These are phyloP conservation scores for Stenogyne calaminthoides DNA, from an alignment of 305 asterid genomes.

Conservation along the genomic window DNA sequence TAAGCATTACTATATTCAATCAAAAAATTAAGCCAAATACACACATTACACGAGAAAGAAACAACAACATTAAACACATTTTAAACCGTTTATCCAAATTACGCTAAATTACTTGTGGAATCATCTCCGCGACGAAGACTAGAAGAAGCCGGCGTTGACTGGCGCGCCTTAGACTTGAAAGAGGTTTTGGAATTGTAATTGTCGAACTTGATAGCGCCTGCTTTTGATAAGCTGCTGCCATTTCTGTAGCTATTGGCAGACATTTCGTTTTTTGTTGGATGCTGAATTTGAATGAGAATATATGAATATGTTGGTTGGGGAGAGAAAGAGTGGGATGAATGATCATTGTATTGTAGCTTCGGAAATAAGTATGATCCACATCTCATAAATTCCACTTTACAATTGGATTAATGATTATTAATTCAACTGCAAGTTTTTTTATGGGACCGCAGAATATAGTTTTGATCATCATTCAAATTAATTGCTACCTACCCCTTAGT, in stretches of 20 bases:
- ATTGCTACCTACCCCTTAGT: no score
- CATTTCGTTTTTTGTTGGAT: conserved; percentile 17
- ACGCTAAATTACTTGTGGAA: conserved; percentile 36
- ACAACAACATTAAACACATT: conserved; percentile 16
- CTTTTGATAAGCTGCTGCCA: conserved; percentile 42
- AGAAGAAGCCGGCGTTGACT: conserved; percentile 32
- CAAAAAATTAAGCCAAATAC: neutral
- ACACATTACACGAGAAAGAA: conserved; percentile 5
- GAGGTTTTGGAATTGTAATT: conserved; percentile 37
- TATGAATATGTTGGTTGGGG: neutral
- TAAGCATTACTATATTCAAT: neutral
- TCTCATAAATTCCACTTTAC: neutral
- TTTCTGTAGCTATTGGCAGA: conserved; percentile 42
- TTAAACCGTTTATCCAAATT: conserved; percentile 4
- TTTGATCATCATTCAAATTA: no score
- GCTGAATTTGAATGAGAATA: neutral
- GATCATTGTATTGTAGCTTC: neutral
- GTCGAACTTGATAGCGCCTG: conserved; percentile 41
- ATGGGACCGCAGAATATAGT: no score
- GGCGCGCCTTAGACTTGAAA: conserved; percentile 43
- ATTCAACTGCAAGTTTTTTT: no score
- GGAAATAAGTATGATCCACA: neutral
- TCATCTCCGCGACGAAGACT: conserved; percentile 46
- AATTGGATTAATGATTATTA: neutral
- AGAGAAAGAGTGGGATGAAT: neutral